These are phyloP conservation scores for Mayamaea pseudoterrestris DNA, from an alignment of 108 stramenopile genomes.

Conservation along the genomic window DNA sequence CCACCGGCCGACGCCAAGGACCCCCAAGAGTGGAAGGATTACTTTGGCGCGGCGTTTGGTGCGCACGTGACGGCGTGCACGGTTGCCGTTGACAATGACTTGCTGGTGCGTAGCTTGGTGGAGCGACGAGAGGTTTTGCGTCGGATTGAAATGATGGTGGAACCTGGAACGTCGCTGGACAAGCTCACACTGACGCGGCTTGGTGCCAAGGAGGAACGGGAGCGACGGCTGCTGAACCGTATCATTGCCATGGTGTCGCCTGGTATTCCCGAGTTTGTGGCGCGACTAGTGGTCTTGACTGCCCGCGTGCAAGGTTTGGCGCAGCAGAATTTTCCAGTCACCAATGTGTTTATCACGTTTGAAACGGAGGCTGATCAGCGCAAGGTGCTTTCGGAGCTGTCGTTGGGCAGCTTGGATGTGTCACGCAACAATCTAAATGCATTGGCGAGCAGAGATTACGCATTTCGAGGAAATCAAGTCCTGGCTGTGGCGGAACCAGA, in stretches of 20 bases:
- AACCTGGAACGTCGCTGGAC: conserved; percentile 41
- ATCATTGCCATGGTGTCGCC: conserved; percentile 28
- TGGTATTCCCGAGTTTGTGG: conserved; percentile 49
- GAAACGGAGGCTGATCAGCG: conserved; percentile 75
- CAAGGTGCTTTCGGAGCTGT: conserved; percentile 36
- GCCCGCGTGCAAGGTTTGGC: conserved; percentile 57
- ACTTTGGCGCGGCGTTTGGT: conserved; percentile 49
- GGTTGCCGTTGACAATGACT: conserved; percentile 73
- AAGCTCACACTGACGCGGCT: conserved; percentile 39
- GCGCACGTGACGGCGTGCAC: conserved; percentile 65
- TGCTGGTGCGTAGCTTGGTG: conserved; percentile 53
- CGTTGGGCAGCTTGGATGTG: conserved; percentile 30
- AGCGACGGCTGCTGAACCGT: conserved; percentile 25
- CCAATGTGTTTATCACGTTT: conserved; percentile 77
- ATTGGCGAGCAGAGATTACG: conserved; percentile 15
- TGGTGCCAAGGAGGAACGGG: conserved; percentile 42
- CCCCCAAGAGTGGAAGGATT: conserved; percentile 66
- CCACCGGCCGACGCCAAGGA: conserved; percentile 61
- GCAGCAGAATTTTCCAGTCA: conserved; percentile 56
- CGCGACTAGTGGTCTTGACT: conserved; percentile 39
- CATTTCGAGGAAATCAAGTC: conserved; percentile 35
- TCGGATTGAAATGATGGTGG: conserved; percentile 33
- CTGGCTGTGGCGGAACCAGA: conserved; percentile 37
- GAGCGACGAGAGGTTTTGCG: conserved; percentile 56
- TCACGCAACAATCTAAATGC: conserved; percentile 20